Conservation (phyloP, 2,329 filamentous ascomycete species). For the Xylariaceae sp. region DNA sequence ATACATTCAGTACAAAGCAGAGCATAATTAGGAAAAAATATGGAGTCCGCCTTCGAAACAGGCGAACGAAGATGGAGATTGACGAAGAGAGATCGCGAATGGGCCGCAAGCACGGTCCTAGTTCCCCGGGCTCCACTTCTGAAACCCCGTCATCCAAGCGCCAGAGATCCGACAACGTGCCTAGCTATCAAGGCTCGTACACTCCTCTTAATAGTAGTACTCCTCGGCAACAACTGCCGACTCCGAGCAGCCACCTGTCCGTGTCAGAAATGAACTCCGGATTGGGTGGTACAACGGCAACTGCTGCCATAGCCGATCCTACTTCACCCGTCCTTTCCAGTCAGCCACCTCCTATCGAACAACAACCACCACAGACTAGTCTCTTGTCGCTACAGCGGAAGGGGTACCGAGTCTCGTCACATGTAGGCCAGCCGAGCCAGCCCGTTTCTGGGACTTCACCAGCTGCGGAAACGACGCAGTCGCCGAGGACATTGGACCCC, state of each 20-base stretch:
- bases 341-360: background rate
- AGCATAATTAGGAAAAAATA: slow-evolving; percentile 63
- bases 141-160: slow-evolving; percentile 37
- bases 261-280: slow-evolving; percentile 38
- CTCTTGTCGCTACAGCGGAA: slow-evolving; percentile 39
- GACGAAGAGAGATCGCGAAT: slow-evolving; percentile 50
- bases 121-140: slow-evolving; percentile 5
- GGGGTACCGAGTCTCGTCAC: slow-evolving; percentile 41
- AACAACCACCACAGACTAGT: slow-evolving; percentile 27
- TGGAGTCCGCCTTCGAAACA: slow-evolving; percentile 59
- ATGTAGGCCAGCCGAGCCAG: slow-evolving; percentile 25
- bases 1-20: slow-evolving; percentile 61
- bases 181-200: background rate
- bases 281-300: slow-evolving; percentile 36
- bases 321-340: background rate
- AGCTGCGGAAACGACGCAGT: no score
- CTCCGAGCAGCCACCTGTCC: slow-evolving; percentile 31
- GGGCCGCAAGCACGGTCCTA: slow-evolving; percentile 41
- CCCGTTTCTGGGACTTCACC: slow-evolving; percentile 16
- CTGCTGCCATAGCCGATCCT: slow-evolving; percentile 33
- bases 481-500: no score
- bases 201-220: no score
- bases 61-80: slow-evolving; percentile 55
- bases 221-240: no score
- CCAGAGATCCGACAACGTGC: slow-evolving; percentile 33